Conservation (phyloP, 306 rosid genomes). For the Styphnolobium japonicum region DNA sequence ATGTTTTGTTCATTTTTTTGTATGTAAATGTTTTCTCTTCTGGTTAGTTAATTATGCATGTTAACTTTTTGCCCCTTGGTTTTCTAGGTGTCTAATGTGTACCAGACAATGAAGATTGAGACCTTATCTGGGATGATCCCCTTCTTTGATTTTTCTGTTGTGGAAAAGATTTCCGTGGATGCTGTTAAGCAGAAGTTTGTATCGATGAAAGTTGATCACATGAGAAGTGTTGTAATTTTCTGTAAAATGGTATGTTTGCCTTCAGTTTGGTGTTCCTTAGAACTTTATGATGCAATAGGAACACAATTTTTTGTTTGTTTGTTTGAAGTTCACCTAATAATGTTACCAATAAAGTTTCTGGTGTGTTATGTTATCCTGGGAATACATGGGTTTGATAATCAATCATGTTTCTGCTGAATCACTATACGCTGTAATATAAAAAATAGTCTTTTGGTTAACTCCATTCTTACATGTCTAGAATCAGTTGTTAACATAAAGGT, state of each 20-base stretch:
- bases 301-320: not conserved
- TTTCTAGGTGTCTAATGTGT: constrained; percentile 79
- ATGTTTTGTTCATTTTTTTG: not conserved
- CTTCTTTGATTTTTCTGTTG: constrained; percentile 66
- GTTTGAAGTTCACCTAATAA: not conserved
- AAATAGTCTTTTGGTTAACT: not conserved
- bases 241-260: constrained; percentile 35
- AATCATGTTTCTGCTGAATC: not conserved
- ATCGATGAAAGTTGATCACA: constrained; percentile 89
- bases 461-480: not conserved
- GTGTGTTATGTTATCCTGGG: not conserved
- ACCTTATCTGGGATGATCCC: constrained; percentile 80
- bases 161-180: constrained; percentile 91
- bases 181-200: constrained; percentile 89
- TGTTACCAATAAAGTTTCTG: not conserved
- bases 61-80: not conserved
- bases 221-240: constrained; percentile 58
- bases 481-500: not conserved
- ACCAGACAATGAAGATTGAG: constrained; percentile 82
- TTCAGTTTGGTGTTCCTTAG: not conserved
- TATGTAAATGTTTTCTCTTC: not conserved
- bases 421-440: not conserved
- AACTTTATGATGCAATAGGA: not conserved
- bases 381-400: not conserved
- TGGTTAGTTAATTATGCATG: not conserved